Evolutionary conservation across 2,329 filamentous ascomycete species (phyloP), one percentile per base, ranked within the genome.

Genomic region (Phoma sp.): DNA sequence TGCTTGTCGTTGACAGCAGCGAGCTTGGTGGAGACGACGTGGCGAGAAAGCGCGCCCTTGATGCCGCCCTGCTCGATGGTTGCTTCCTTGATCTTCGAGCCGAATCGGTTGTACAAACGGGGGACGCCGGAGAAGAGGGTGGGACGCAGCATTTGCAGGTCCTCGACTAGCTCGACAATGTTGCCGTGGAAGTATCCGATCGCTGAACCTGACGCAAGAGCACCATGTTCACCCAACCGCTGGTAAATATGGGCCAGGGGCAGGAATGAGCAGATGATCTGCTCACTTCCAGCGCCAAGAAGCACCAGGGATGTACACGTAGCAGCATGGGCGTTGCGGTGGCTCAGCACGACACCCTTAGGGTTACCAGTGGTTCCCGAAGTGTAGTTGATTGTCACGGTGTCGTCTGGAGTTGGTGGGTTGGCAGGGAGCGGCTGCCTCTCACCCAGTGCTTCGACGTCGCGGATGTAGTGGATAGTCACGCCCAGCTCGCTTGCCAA

Each of bases 171-270:
- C 60, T 90, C 90, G 11, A 90, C 72, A 58, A 97, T 88, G 70
- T 97, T 92, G 48, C 95, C 95, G 65, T 95, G 91, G 84, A 97
- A 99, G 76, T 93, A 99, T 11, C 93, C 95, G 65, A 97, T 87
- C 7, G 85, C 80, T 28, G 85, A 85, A 48, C 92, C 93, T 46
- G 85, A 82, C 67, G 89, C 85, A 14, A 97, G 80, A 12, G 86
- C 84, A 3, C 82, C 80, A 73, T 96, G 90, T 73, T 99, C 95
- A 33, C 87, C 81, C 62, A 97, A 82, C 49, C 95, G 89, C 61
- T 93, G 90, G 74, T 91, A 97, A 67, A 99, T 98, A 73, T 99
- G 95, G 9, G 95, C 95, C 32, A 97, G 80, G 0, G 95, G 95
- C 45, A 99, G 84, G 76, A 98, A 99, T 1, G 93, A 98, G 53